Evolutionary conservation across 2,329 filamentous ascomycete genomes (phyloP).

Genomic region (Pseudocercospora pini-densiflorae): DNA sequence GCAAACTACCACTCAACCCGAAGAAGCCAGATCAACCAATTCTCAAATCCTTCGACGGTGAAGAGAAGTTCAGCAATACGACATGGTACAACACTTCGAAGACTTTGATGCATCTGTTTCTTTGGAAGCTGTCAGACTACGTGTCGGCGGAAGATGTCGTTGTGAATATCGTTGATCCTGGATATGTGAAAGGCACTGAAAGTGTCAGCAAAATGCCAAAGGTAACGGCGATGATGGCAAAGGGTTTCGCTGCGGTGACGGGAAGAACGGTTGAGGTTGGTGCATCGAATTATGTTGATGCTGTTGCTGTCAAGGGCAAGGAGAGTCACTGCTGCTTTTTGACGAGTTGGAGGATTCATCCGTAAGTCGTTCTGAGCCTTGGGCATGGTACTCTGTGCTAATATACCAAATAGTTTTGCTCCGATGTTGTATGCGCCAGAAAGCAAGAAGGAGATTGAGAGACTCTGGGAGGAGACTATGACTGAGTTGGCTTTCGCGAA

Average conservation of each 20-base stretch:
- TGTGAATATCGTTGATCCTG: slow-evolving; percentile 22
- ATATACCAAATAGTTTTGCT: background rate
- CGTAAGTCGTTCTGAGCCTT: slow-evolving; percentile 2
- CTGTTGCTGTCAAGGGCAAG: slow-evolving; percentile 16
- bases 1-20: background rate
- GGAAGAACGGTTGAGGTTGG: slow-evolving; percentile 11
- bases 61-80: background rate
- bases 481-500: background rate
- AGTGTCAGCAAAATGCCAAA: slow-evolving; percentile 10
- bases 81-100: slow-evolving; percentile 21
- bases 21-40: slow-evolving; percentile 7
- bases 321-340: slow-evolving; percentile 21
- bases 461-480: slow-evolving; percentile 9
- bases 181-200: slow-evolving; percentile 18
- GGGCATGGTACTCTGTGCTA: background rate
- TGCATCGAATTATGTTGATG: slow-evolving; percentile 21
- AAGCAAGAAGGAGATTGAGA: background rate
- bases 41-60: slow-evolving; percentile 16
- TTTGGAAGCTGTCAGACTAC: slow-evolving; percentile 14
- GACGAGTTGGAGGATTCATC: slow-evolving; percentile 13
- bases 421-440: slow-evolving; percentile 4
- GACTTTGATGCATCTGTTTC: slow-evolving; percentile 12
- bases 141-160: slow-evolving; percentile 14
- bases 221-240: background rate
- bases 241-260: slow-evolving; percentile 11